A percentile compares a stretch with the other conserved stretches of the same genome.
These are phyloP conservation scores for Mycena leptocephala DNA, from an alignment of 768 basidiomycete genomes.

Conservation along the genomic window DNA sequence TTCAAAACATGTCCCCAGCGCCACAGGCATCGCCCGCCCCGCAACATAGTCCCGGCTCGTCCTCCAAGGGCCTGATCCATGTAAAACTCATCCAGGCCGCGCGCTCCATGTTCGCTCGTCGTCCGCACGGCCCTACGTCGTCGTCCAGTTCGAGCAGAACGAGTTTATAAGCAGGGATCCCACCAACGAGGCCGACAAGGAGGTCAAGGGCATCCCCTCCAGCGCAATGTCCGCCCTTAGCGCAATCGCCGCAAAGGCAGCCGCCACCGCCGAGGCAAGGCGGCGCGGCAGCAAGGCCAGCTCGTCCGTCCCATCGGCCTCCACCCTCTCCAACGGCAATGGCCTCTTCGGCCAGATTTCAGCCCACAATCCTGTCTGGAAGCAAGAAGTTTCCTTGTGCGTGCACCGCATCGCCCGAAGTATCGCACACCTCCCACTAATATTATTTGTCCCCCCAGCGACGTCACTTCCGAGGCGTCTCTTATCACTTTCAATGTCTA, in stretches of 20 bases:
- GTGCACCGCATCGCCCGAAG: conserved; percentile 51
- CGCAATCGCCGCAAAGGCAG: conserved; percentile 69
- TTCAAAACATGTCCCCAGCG: conserved; percentile 54
- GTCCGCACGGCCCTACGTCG: conserved; percentile 88
- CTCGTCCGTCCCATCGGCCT: conserved; percentile 46
- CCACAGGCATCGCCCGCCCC: conserved; percentile 60
- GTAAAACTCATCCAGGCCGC: conserved; percentile 97
- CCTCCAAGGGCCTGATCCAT: conserved; percentile 84
- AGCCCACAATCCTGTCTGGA: conserved; percentile 96
- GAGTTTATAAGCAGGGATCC: conserved; percentile 97
- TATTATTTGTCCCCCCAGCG: conserved; percentile 68
- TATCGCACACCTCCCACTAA: conserved; percentile 39
- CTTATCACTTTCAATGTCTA: conserved; percentile 92
- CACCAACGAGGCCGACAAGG: conserved; percentile 88
- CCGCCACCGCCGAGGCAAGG: conserved; percentile 49
- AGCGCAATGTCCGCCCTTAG: conserved; percentile 78
- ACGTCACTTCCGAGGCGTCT: conserved; percentile 92
- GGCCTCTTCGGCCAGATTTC: conserved; percentile 77
- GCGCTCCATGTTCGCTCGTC: conserved; percentile 84
- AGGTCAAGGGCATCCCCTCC: conserved; percentile 87
- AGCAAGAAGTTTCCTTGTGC: conserved; percentile 98
- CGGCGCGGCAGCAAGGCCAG: conserved; percentile 58
- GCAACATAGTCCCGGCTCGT: conserved; percentile 48
- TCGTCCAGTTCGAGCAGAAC: conserved; percentile 99
- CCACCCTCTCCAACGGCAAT: conserved; percentile 52